Base-by-base conservation (phyloP, 768 basidiomycete genomes). In the Termitomyces sp. region DNA sequence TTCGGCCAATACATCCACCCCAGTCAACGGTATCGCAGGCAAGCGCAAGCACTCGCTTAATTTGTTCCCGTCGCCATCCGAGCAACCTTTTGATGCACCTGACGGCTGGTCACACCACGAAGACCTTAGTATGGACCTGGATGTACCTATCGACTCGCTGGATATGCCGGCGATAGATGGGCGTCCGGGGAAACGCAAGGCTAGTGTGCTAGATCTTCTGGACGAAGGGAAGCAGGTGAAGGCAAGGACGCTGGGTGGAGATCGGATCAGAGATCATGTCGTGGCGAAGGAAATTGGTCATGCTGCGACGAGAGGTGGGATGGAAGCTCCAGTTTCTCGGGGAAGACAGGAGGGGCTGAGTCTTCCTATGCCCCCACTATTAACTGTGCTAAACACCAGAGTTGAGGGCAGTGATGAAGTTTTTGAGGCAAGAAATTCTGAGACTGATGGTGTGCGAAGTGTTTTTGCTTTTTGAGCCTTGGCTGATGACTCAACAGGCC, bases 341-440 rank as follows among this genome's bases (percentile, higher is more conserved):
- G 54, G 63, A 44, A 63, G 63, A 32, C 68, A 66, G 13, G 55
- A 60, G 44, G 65, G 67, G 14, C 67, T 73, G 20, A 65, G 70
- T n/a, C 65, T 92, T 53, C 81, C 83, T 1, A 70, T 83, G 1
- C 87, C 85, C 5, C 71, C 83, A 3, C 64, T 91, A 46, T 69
- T 91, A 67, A 87, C 85, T 0, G 79, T 79, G 55, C 58, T 92
- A 37, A 80, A 74, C 47, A 75, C 76, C 2, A 79, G 77, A 22
- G 76, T 88, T n/a, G 86, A 90, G 10, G 86, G 84, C 5, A 79
- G 76, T 29, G 85, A 85, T 4, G 83, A 89, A 55, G 64, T 85
- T 8, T 71, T 97, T 39, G 94, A 98, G 69, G 91, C 76, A 3
- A 76, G 83, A 50, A 98, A 99, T 75, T 78, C 85, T 7, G 88